These are phyloP conservation scores for Nicotiana knightiana DNA, from an alignment of 257 asterid genomes.

Conservation along the genomic window DNA sequence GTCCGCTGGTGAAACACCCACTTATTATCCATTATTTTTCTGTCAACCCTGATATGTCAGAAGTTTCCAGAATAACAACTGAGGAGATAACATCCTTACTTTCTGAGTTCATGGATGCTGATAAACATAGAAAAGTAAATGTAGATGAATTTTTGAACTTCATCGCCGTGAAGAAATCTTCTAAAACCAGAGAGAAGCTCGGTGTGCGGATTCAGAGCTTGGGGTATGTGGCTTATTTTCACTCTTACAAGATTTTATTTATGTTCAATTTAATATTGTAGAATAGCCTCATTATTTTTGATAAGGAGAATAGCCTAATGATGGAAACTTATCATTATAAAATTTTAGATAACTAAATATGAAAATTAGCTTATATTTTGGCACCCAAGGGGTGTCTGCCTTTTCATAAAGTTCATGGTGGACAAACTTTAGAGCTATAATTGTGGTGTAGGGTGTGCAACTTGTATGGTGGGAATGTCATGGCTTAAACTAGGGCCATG, in stretches of 20 bases:
- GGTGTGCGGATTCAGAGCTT: conserved; percentile 69
- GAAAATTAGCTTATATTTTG: neutral
- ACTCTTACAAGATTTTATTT: neutral
- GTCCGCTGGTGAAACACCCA: conserved; percentile 82
- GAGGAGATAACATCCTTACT: conserved; percentile 62
- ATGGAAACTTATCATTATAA: neutral
- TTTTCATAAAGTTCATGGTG: neutral
- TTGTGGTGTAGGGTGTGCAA: neutral
- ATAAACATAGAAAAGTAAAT: conserved; percentile 31
- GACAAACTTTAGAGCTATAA: neutral
- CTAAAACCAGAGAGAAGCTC: conserved; percentile 53
- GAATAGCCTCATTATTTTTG: neutral
- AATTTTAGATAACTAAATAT: neutral
- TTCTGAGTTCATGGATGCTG: conserved; percentile 50
- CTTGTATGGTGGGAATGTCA: neutral
- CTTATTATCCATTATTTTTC: conserved; percentile 68
- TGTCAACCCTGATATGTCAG: conserved; percentile 46
- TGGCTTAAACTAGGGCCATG: neutral
- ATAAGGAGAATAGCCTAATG: neutral
- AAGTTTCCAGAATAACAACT: conserved; percentile 57
- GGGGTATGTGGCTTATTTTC: conserved; percentile 46
- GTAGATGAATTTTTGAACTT: conserved; percentile 58
- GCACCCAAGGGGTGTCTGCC: neutral
- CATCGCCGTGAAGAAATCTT: conserved; percentile 49
- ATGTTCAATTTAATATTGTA: neutral